Evolutionary conservation across 768 basidiomycete species (phyloP).

Genomic region (Mycena maculata): DNA sequence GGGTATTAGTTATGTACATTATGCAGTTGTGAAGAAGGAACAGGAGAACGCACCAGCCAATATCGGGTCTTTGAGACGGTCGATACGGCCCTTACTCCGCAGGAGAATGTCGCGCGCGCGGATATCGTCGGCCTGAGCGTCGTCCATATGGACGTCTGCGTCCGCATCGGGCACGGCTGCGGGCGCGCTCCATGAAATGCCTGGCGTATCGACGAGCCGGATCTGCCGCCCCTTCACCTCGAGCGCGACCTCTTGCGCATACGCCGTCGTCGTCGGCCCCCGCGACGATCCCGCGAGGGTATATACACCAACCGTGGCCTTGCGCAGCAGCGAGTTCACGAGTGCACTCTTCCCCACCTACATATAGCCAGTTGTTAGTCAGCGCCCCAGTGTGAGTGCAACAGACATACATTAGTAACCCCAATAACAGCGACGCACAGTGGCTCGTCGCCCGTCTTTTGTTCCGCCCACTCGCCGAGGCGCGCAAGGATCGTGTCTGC

Average conservation of each 20-base stretch:
- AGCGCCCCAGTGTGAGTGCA: conserved; percentile 11
- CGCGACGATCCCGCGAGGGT: conserved; percentile 61
- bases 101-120: conserved; percentile 81
- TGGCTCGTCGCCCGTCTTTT: conserved; percentile 60
- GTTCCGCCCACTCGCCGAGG: conserved; percentile 59
- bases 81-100: conserved; percentile 83
- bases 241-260: conserved; percentile 70
- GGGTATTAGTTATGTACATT: conserved; percentile 30
- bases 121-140: conserved; percentile 51
- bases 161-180: conserved; percentile 42
- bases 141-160: conserved; percentile 42
- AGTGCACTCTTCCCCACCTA: conserved; percentile 89
- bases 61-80: conserved; percentile 84
- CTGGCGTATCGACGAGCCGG: conserved; percentile 88
- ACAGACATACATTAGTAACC: conserved; percentile 79
- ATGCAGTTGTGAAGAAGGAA: conserved; percentile 7
- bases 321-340: conserved; percentile 79
- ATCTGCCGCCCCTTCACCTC: conserved; percentile 62
- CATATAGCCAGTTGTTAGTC: conserved; percentile 20
- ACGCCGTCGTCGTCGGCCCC: conserved; percentile 78
- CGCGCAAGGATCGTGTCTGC: conserved; percentile 60
- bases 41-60: conserved; percentile 67
- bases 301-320: conserved; percentile 67
- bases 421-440: conserved; percentile 85
- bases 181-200: conserved; percentile 67